A percentile compares a stretch with the other conserved stretches of the same genome.
These are phyloP conservation scores for Cytospora leucostoma DNA, from an alignment of 2,329 filamentous ascomycete species.

Conservation along the genomic window DNA sequence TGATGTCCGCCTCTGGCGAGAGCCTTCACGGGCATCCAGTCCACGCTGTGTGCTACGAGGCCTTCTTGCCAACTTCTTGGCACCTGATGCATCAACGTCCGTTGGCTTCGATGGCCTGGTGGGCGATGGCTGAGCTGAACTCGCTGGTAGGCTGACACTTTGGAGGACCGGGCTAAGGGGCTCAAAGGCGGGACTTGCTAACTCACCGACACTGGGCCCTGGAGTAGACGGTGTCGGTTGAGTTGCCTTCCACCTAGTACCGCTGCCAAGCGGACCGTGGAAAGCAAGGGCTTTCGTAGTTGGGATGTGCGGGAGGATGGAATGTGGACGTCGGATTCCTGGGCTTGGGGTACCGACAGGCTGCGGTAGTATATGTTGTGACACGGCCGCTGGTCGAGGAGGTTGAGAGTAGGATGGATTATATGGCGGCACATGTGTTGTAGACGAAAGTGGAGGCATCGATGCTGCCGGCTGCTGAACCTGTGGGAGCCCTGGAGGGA, in stretches of 20 bases:
- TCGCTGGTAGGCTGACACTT: conserved; percentile 38
- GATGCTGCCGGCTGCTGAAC: conserved; percentile 6
- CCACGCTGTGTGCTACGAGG: conserved; percentile 40
- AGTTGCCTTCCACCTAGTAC: conserved; percentile 61
- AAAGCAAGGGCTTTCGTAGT: conserved; percentile 21
- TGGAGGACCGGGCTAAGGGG: conserved; percentile 58
- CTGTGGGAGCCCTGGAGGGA: conserved; percentile 2
- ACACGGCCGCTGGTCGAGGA: conserved; percentile 26
- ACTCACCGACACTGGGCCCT: conserved; percentile 41
- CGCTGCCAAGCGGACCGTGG: conserved; percentile 37
- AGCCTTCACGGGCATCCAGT: conserved; percentile 33
- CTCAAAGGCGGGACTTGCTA: conserved; percentile 57
- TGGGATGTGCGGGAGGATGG: conserved; percentile 31
- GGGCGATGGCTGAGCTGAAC: conserved; percentile 37
- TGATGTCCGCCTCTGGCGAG: conserved; percentile 20
- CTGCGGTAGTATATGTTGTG: conserved; percentile 22
- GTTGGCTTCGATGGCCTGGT: conserved; percentile 40
- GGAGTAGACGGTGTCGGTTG: conserved; percentile 61
- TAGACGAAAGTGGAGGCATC: conserved; percentile 7
- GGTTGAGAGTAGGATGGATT: conserved; percentile 28
- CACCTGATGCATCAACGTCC: conserved; percentile 32
- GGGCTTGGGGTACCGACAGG: conserved; percentile 17
- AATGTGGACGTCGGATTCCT: conserved; percentile 16
- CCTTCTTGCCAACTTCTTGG: conserved; percentile 25
- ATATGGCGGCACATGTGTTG: conserved; percentile 27